Evolutionary conservation across 2,329 filamentous ascomycete species (phyloP), one percentile per base, ranked within the genome.

Genomic region (Neopestalotiopsis sp.): DNA sequence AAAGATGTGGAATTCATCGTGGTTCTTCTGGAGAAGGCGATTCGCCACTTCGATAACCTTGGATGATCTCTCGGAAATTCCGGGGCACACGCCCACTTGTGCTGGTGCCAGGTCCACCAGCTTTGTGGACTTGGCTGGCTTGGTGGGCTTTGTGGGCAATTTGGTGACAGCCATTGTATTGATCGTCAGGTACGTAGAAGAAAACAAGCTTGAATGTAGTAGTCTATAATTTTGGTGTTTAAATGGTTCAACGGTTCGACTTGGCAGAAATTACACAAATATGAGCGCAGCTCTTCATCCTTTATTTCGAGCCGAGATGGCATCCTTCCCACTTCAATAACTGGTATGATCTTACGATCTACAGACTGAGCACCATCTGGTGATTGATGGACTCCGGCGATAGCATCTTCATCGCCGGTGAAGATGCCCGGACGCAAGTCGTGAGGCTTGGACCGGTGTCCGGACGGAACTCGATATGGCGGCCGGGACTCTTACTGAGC

Each of bases 1-100:
- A 68, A 72, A 79, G n/a, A 79, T 77, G 73, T 79, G 76, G 30
- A 67, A 75, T 24, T 67, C 57, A 3, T 78, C 74, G 65, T 79
- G 77, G 68, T 79, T 79, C 68, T 75, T 71, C 24, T 76, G 69
- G 1, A 79, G 73, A 1, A 79, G 72, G 9, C 61, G 13, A 66
- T 73, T 75, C 45, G 65, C 68, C 6, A 62, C 69, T 58, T 76
- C 69, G 20, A 74, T 45, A 0, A 72, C n/a, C 17, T 68, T 68
- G 12, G 58, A 45, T 2, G 64, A 65, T 20, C 34, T 34, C n/a
- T 42, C 42, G n/a, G 14, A 45, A n/a, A 66, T 68, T 24, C 59
- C 64, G 3, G 67, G 59, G 62, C 24, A 42, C 14, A 65, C 30
- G 34, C 34, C 62, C 38, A 65, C 20, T n/a, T 65, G 62, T 13